Base-by-base conservation (phyloP, 129 eudicot species). In the Lactuca sativa region DNA sequence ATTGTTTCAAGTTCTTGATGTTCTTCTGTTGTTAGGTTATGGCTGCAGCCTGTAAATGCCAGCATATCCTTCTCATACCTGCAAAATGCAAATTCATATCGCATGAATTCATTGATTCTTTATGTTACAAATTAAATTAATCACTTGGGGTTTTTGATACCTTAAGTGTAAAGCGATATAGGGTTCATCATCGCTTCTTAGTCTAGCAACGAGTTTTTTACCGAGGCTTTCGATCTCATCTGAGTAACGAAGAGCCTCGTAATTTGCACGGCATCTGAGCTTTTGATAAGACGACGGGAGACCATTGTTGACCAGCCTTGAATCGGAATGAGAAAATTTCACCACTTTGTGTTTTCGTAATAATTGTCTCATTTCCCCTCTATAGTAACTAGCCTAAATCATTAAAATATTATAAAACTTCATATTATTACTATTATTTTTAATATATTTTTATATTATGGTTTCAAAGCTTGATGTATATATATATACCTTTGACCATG, bases 41-140 rank as follows among this genome's bases (percentile, higher is more conserved):
- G 92, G 77, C 80, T 89, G 82, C 98, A 93, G 30, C 97, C 98
- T 7, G 98, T 93, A 78, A 93, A 93, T 10, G 98, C 88, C n/a
- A 93, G 85, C 98, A 93, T 93, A 78, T 93, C 99, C 74, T 83
- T 85, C 81, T 88, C 95, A 51, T 88, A 88, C 76, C 95, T 84
- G 66, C 25, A 51, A n/a, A n/a, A n/a, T n/a, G n/a, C n/a, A n/a
- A n/a, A n/a, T n/a, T n/a, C n/a, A n/a, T n/a, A n/a, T n/a, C n/a
- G n/a, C n/a, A n/a, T n/a, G n/a, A n/a, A n/a, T n/a, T n/a, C n/a
- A n/a, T n/a, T n/a, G n/a, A n/a, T 44, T 44, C 14, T 10, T 4
- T 2, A 44, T 44, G 3, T 11, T 3, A 44, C 52, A 9, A 44
- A 44, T 44, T 44, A 44, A n/a, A n/a, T 14, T 11, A 10, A 10